Evolutionary conservation across 139 green algal species (phyloP), one percentile per base, ranked within the genome.

Genomic region (Chlamydomonas sp.): DNA sequence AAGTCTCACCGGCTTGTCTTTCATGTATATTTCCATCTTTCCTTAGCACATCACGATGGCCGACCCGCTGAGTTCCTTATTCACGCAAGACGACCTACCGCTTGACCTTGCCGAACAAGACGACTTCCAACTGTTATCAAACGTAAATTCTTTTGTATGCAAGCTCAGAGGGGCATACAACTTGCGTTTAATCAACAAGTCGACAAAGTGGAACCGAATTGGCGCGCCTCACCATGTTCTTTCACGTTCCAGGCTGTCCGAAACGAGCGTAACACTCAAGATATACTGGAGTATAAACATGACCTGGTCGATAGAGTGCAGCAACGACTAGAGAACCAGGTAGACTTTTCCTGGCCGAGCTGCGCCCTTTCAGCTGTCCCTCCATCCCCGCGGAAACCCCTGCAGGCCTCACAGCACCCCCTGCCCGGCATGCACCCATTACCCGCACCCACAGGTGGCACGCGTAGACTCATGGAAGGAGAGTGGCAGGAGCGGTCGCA

Each of bases 221-320:
- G 17, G 2, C 63, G 10, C 2, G 57, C 4, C 4, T 20, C 6
- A 62, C 20, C 49, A 18, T n/a, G 1, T 31, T 2, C 31, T 49
- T 49, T 49, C 31, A 49, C 31, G 31, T 1, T 62, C 31, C 49
- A 88, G 84, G 84, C 84, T 2, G 5, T 88, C 1, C 74, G 84
- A 2, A 88, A 88, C 59, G 84, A 88, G 75, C 84, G 84, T 0
- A 82, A 83, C 49, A 88, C 84, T 0, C 75, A 88, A 49, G 84
- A 88, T 20, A 83, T 88, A 4, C 62, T 88, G 63, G 75, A 80
- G 63, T 88, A 83, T 14, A 88, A 88, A 7, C 75, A 83, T 17
- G 75, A 83, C 9, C 18, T 88, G 3, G 75, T 88, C 49, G 84
- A 88, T 16, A 61, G 84, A 6, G 75, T 88, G n/a, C 84, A 88